A percentile compares a stretch with the other conserved stretches of the same genome.
Conservation (phyloP, 2,329 filamentous ascomycete species). For the Lasiodiplodia hormozganensis region DNA sequence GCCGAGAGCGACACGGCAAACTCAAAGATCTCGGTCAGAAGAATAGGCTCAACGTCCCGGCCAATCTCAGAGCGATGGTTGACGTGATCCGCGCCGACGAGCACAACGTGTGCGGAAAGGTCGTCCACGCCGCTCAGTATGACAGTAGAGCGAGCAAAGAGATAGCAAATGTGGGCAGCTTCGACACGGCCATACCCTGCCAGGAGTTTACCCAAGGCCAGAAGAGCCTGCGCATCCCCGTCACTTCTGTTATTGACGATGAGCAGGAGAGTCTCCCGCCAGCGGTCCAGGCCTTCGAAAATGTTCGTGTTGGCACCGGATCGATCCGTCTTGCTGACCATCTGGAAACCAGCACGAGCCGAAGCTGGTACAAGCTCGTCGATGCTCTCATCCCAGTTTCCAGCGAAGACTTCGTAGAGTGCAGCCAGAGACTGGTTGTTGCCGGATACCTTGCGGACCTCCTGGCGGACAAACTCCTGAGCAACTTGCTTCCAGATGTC, state of each 20-base stretch:
- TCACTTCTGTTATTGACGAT: constrained; percentile 86
- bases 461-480: constrained; percentile 93
- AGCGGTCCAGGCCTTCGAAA: constrained; percentile 86
- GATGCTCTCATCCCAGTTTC: constrained; percentile 91
- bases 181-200: constrained; percentile 86
- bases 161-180: constrained; percentile 91
- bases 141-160: constrained; percentile 77
- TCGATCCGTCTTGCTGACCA: constrained; percentile 77
- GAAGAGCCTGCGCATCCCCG: constrained; percentile 78
- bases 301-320: constrained; percentile 71
- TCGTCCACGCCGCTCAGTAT: constrained; percentile 87
- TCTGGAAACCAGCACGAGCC: constrained; percentile 87
- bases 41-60: constrained; percentile 82
- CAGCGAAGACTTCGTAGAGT: constrained; percentile 90
- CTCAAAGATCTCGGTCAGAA: constrained; percentile 96
- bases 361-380: constrained; percentile 95
- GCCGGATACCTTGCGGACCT: constrained; percentile 81
- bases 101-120: constrained; percentile 75
- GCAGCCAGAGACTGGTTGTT: constrained; percentile 89
- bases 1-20: constrained; percentile 79
- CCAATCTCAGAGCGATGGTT: constrained; percentile 74
- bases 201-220: constrained; percentile 81
- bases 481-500: constrained; percentile 88
- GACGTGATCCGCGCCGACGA: constrained; percentile 84
- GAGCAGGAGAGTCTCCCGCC: constrained; percentile 87